A percentile compares a stretch with the other conserved stretches of the same genome.
phyloP scores from a whole-genome alignment of 2,329 filamentous ascomycete genomes.

The Ceratocystis colombiana region DNA sequence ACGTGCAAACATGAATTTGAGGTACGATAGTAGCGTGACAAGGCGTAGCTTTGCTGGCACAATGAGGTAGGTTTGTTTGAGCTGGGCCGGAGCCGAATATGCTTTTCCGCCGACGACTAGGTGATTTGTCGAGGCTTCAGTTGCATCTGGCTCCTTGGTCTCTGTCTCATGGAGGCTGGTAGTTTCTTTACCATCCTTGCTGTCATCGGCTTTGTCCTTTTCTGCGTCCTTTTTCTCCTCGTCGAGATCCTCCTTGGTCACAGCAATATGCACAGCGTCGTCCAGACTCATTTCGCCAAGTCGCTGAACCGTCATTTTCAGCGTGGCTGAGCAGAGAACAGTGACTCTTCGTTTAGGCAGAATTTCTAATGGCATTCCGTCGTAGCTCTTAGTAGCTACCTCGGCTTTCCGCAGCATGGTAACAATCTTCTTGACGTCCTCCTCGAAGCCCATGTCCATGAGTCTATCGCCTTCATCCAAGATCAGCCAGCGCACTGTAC shows the following conservation, averaged over 20 bases:
- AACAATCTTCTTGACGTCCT: slow-evolving; percentile 83
- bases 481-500: slow-evolving; percentile 84
- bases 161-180: not conserved
- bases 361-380: slow-evolving; percentile 48
- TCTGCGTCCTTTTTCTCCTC: not conserved
- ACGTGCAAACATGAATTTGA: slow-evolving; percentile 79
- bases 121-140: slow-evolving; percentile 13
- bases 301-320: slow-evolving; percentile 95
- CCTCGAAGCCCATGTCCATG: slow-evolving; percentile 96
- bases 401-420: slow-evolving; percentile 60
- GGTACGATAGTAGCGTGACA: slow-evolving; percentile 71
- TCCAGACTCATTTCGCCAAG: slow-evolving; percentile 91
- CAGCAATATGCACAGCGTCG: slow-evolving; percentile 78
- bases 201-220: slow-evolving; percentile 35
- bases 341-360: slow-evolving; percentile 71
- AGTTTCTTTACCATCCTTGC: not conserved
- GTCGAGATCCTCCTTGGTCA: slow-evolving; percentile 45
- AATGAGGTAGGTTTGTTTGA: slow-evolving; percentile 84
- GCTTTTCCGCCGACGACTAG: slow-evolving; percentile 30
- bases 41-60: slow-evolving; percentile 82
- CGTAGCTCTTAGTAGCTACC: slow-evolving; percentile 49
- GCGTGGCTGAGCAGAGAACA: slow-evolving; percentile 86
- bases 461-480: slow-evolving; percentile 94
- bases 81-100: slow-evolving; percentile 78
- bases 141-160: slow-evolving; percentile 10